Percentiles rank a stretch among this genome's conserved stretches.
phyloP scores from a whole-genome alignment of 768 basidiomycete species.

The Sporobolomyces roseus region DNA sequence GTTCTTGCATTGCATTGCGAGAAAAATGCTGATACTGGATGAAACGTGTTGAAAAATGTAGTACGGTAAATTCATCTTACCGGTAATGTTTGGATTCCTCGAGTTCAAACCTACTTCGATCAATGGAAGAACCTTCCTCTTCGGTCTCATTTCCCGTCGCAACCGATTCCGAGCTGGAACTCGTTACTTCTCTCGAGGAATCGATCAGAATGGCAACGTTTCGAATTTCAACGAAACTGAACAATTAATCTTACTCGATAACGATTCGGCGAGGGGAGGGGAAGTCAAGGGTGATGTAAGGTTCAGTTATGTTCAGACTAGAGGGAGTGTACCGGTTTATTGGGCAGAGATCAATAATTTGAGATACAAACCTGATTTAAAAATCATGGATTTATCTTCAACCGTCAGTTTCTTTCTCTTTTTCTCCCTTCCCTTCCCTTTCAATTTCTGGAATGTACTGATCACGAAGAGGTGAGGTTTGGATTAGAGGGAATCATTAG shows the following conservation, averaged over 20 bases:
- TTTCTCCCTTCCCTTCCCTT: slow-evolving; percentile 8
- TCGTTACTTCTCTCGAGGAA: slow-evolving; percentile 90
- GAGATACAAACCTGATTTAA: slow-evolving; percentile 91
- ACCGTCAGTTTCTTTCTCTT: slow-evolving; percentile 59
- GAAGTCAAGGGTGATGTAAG: slow-evolving; percentile 49
- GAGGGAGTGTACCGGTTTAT: slow-evolving; percentile 88
- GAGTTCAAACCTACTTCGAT: slow-evolving; percentile 71
- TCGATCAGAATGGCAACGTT: slow-evolving; percentile 81
- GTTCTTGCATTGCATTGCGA: too few species aligned
- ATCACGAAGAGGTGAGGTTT: not conserved
- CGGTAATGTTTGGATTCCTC: slow-evolving; percentile 90
- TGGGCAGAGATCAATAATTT: slow-evolving; percentile 97
- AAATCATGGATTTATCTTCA: slow-evolving; percentile 86
- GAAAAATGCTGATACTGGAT: too few species aligned
- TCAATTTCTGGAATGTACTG: too few species aligned
- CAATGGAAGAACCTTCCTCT: slow-evolving; percentile 71
- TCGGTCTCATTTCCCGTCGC: slow-evolving; percentile 86
- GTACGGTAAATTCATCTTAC: slow-evolving; percentile 84
- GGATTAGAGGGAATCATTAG: slow-evolving; percentile 63
- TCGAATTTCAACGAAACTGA: slow-evolving; percentile 99
- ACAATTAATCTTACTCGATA: slow-evolving; percentile 77
- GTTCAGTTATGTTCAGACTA: slow-evolving; percentile 83
- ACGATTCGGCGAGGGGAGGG: slow-evolving; percentile 27
- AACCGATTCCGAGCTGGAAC: slow-evolving; percentile 93
- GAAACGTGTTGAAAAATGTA: slow-evolving; percentile 50